A percentile compares a stretch with the other conserved stretches of the same genome.
These are phyloP conservation scores for Leishmania lainsoni DNA, from an alignment of 208 protist species.

Conservation along the genomic window DNA sequence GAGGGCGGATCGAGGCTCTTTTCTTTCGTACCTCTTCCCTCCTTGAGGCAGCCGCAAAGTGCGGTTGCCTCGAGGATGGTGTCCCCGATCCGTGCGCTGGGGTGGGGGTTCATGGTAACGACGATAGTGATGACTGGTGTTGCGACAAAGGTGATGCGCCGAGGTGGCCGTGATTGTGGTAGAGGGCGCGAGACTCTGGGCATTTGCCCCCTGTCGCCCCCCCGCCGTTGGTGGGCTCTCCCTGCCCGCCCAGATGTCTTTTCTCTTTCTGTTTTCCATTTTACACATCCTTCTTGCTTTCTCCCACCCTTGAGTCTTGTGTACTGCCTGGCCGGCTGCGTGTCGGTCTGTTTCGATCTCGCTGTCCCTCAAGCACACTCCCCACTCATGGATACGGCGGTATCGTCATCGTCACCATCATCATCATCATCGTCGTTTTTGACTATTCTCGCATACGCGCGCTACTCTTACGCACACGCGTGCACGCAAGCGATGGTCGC, in stretches of 20 bases:
- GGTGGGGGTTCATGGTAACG: background rate
- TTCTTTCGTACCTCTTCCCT: too few species aligned
- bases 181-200: background rate
- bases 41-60: background rate
- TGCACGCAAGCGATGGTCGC: background rate
- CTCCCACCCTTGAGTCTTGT: background rate
- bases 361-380: background rate
- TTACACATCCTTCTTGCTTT: background rate
- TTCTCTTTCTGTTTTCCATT: background rate
- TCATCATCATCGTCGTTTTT: background rate
- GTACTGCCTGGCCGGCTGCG: background rate
- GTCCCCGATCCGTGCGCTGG: background rate
- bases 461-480: constrained; percentile 1
- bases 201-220: background rate
- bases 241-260: background rate
- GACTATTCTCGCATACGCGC: background rate
- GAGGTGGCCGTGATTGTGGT: background rate
- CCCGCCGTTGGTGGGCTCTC: background rate
- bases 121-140: background rate
- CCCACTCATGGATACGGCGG: background rate
- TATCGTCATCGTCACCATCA: background rate
- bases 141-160: background rate
- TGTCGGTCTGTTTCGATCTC: background rate
- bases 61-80: too few species aligned
- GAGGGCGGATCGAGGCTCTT: too few species aligned